A percentile compares a stretch with the other conserved stretches of the same genome.
These are phyloP conservation scores for Scedosporium minutisporum DNA, from an alignment of 2,329 filamentous ascomycete species.

Conservation along the genomic window DNA sequence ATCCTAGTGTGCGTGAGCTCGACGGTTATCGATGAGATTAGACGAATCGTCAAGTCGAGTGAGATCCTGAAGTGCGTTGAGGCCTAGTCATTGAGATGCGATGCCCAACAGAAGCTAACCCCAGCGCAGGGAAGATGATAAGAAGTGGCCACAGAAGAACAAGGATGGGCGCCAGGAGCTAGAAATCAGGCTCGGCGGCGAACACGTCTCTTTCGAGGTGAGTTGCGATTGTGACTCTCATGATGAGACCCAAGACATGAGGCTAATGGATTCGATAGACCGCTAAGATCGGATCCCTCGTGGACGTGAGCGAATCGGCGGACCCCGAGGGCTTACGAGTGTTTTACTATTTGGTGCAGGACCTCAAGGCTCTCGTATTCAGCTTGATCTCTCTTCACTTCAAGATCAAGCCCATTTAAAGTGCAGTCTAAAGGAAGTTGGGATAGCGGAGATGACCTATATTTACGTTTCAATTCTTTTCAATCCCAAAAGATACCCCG, in stretches of 20 bases:
- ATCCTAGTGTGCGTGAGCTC: constrained; percentile 86
- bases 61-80: constrained; percentile 82
- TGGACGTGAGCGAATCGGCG: constrained; percentile 91
- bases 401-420: constrained; percentile 76
- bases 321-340: constrained; percentile 93
- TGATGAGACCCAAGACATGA: not conserved
- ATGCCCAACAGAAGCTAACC: not conserved
- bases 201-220: constrained; percentile 97
- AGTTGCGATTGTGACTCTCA: constrained; percentile 13
- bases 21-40: constrained; percentile 84
- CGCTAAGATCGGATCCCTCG: constrained; percentile 92
- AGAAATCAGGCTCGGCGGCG: constrained; percentile 85
- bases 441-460: not conserved
- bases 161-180: constrained; percentile 96
- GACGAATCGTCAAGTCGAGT: constrained; percentile 91
- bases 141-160: constrained; percentile 98
- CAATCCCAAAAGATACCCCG: constrained; percentile 4
- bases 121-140: constrained; percentile 78
- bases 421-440: not conserved
- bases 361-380: constrained; percentile 92
- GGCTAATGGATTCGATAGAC: constrained; percentile 48
- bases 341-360: constrained; percentile 97
- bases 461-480: not conserved
- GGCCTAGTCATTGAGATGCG: not conserved
- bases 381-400: constrained; percentile 95